Conservation (phyloP, 805 yeast genomes). For the Nakazawaea sp. region DNA sequence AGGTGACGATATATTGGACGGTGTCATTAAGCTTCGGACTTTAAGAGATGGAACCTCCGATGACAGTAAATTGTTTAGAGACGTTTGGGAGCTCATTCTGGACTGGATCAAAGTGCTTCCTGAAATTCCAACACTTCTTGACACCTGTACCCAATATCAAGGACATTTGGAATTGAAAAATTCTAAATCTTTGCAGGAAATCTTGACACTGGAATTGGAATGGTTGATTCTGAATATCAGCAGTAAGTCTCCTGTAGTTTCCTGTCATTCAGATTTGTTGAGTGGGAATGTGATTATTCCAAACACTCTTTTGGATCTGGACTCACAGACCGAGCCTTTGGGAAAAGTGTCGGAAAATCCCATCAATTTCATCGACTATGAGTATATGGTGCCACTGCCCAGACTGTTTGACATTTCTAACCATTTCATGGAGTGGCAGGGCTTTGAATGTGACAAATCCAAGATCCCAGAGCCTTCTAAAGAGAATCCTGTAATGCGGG, state of each 20-base stretch:
- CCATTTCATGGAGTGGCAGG: constrained; percentile 79
- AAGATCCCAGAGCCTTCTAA: constrained; percentile 48
- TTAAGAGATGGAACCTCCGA: constrained; percentile 13
- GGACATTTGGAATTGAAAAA: constrained; percentile 16
- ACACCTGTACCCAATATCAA: constrained; percentile 29
- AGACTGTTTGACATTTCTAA: constrained; percentile 71
- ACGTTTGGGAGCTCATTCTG: constrained; percentile 53
- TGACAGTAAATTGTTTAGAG: constrained; percentile 26
- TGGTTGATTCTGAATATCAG: constrained; percentile 44
- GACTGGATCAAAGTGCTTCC: constrained; percentile 65
- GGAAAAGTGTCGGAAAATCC: constrained; percentile 23
- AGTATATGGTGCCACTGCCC: constrained; percentile 66
- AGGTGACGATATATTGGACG: constrained; percentile 38
- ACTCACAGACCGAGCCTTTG: constrained; percentile 8
- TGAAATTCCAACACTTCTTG: constrained; percentile 30
- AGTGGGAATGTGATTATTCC: constrained; percentile 71
- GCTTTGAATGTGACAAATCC: constrained; percentile 60
- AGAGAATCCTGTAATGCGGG: constrained; percentile 35
- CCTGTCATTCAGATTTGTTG: constrained; percentile 65
- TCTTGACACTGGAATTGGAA: constrained; percentile 40
- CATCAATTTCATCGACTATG: constrained; percentile 62
- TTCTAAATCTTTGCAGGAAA: constrained; percentile 20
- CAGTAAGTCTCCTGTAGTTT: constrained; percentile 45
- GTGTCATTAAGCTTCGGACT: constrained; percentile 31
- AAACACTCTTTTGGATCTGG: constrained; percentile 20